Evolutionary conservation across 805 yeast species (phyloP).

Genomic region (Sugiyamaella chiloensis): DNA sequence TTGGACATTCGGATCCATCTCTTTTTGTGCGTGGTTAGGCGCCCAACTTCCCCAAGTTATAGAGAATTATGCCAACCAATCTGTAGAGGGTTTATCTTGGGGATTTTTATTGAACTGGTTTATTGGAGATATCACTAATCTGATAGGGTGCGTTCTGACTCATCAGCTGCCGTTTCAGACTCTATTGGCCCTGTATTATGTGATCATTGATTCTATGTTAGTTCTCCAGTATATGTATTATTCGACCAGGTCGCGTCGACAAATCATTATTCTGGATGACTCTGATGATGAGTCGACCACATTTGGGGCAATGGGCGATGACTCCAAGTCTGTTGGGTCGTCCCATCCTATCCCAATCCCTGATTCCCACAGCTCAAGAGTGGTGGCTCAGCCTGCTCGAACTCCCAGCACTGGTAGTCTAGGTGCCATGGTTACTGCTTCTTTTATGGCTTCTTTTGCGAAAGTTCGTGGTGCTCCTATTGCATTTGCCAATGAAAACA

Average conservation of each 20-base stretch:
- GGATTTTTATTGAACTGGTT: slow-evolving; percentile 62
- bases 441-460: slow-evolving; percentile 33
- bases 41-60: slow-evolving; percentile 73
- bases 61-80: slow-evolving; percentile 53
- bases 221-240: slow-evolving; percentile 73
- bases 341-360: slow-evolving; percentile 10
- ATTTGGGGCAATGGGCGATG: slow-evolving; percentile 5
- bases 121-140: slow-evolving; percentile 57
- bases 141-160: slow-evolving; percentile 71
- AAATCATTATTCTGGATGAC: slow-evolving; percentile 22
- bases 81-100: slow-evolving; percentile 66
- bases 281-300: background rate
- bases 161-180: slow-evolving; percentile 79
- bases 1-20: slow-evolving; percentile 23
- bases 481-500: slow-evolving; percentile 22
- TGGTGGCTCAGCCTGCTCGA: background rate
- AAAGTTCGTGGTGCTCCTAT: slow-evolving; percentile 23
- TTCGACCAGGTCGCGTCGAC: slow-evolving; percentile 33
- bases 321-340: background rate
- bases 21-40: slow-evolving; percentile 57
- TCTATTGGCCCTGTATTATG: slow-evolving; percentile 66
- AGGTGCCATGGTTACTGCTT: slow-evolving; percentile 28
- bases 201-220: slow-evolving; percentile 65
- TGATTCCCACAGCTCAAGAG: background rate
- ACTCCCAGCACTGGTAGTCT: slow-evolving; percentile 13